These are phyloP conservation scores for Talaromyces sp. DNA, from an alignment of 2,329 filamentous ascomycete species.

Conservation along the genomic window DNA sequence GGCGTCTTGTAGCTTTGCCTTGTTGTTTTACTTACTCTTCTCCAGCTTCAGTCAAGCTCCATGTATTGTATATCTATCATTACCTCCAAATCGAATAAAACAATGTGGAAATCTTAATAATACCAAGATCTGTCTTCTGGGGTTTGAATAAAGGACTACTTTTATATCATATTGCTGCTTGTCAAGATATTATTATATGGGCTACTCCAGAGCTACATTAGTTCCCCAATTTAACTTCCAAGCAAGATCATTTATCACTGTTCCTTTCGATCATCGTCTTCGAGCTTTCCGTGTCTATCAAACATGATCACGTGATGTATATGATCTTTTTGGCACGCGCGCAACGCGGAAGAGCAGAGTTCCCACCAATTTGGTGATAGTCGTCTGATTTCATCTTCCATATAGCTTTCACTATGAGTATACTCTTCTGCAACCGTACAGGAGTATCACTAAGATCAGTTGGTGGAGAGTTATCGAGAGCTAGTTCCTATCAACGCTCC, in stretches of 20 bases:
- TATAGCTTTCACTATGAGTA: constrained; percentile 12
- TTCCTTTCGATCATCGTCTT: no score
- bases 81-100: constrained; percentile 14
- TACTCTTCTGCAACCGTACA: background rate
- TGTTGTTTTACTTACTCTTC: constrained; percentile 10
- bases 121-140: background rate
- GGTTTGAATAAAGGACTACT: no score
- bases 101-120: background rate
- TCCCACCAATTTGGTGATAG: background rate
- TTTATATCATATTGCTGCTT: no score
- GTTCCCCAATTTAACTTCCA: no score
- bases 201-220: no score
- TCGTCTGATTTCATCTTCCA: background rate
- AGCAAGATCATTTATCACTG: no score
- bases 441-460: constrained; percentile 2
- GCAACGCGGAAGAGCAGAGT: constrained; percentile 2
- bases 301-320: background rate
- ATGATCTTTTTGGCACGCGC: background rate
- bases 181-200: no score
- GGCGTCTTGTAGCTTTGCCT: constrained; percentile 23
- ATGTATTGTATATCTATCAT: constrained; percentile 25
- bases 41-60: constrained; percentile 6
- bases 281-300: no score
- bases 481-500: background rate
- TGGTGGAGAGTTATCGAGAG: constrained; percentile 3